phyloP scores from a whole-genome alignment of 495 filamentous ascomycete genomes.

The Penicillium bialowiezense region DNA sequence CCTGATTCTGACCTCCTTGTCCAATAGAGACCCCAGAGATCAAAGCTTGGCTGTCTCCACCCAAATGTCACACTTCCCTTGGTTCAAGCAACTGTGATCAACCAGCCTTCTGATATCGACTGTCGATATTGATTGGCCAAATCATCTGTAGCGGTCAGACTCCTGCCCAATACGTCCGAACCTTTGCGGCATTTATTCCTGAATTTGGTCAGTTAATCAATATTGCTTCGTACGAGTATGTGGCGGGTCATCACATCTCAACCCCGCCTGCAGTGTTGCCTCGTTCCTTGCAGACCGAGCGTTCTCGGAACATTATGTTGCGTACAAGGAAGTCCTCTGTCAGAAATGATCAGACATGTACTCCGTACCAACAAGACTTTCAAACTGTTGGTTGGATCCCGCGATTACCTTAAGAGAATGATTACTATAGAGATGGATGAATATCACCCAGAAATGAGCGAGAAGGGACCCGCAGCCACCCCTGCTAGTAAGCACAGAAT shows the following conservation, averaged over 20 bases:
- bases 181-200: conserved; percentile 6
- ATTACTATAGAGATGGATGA: neutral
- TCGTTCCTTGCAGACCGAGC: neutral
- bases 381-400: neutral
- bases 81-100: neutral
- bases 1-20: neutral
- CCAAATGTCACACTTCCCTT: neutral
- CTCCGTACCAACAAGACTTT: neutral
- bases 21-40: neutral
- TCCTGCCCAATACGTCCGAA: neutral
- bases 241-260: neutral
- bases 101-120: neutral
- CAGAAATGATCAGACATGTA: no score
- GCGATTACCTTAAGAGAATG: neutral
- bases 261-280: neutral
- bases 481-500: neutral
- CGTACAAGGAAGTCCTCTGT: no score
- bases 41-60: neutral
- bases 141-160: neutral
- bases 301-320: no score
- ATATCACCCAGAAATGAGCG: neutral
- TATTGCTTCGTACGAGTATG: no score
- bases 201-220: neutral
- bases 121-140: neutral
- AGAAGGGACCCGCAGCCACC: neutral